Evolutionary conservation across 768 basidiomycete species (phyloP).

Genomic region (Termitomyces sp.): DNA sequence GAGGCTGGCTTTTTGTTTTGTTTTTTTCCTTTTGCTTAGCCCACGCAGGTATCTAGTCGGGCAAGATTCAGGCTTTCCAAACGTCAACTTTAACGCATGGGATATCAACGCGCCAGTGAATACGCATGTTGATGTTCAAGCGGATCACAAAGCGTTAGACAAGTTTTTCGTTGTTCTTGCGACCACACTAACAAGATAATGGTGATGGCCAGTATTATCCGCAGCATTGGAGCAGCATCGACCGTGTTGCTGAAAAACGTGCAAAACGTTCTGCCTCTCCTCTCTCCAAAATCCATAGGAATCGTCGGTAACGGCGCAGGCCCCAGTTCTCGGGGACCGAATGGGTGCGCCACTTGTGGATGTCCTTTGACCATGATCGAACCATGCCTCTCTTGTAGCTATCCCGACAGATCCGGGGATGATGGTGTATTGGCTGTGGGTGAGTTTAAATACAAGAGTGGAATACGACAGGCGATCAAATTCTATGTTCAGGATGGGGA

Average conservation of each 20-base stretch:
- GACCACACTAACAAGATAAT: background rate
- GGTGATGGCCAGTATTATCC: slow-evolving; percentile 36
- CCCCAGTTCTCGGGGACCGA: slow-evolving; percentile 46
- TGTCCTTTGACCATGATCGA: background rate
- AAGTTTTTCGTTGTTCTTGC: background rate
- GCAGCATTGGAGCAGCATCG: slow-evolving; percentile 54
- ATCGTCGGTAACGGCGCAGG: slow-evolving; percentile 58
- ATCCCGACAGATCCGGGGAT: slow-evolving; percentile 47
- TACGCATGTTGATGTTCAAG: slow-evolving; percentile 51
- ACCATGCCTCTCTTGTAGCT: slow-evolving; percentile 18
- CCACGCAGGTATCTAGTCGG: slow-evolving; percentile 33
- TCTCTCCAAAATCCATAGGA: slow-evolving; percentile 40
- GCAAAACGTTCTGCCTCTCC: slow-evolving; percentile 37
- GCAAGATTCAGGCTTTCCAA: slow-evolving; percentile 39
- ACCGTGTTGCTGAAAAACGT: slow-evolving; percentile 61
- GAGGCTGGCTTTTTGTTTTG: background rate
- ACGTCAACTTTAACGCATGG: slow-evolving; percentile 57
- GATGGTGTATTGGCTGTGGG: slow-evolving; percentile 61
- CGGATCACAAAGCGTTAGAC: slow-evolving; percentile 41
- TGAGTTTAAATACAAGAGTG: slow-evolving; percentile 27
- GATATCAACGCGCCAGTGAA: slow-evolving; percentile 28
- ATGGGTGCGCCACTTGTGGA: slow-evolving; percentile 30
- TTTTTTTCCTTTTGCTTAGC: background rate
- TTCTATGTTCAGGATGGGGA: slow-evolving; percentile 32
- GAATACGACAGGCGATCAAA: background rate